Evolutionary conservation across 2,329 filamentous ascomycete species (phyloP), one percentile per base, ranked within the genome.

Genomic region (Fusarium neocosmosporiellum): DNA sequence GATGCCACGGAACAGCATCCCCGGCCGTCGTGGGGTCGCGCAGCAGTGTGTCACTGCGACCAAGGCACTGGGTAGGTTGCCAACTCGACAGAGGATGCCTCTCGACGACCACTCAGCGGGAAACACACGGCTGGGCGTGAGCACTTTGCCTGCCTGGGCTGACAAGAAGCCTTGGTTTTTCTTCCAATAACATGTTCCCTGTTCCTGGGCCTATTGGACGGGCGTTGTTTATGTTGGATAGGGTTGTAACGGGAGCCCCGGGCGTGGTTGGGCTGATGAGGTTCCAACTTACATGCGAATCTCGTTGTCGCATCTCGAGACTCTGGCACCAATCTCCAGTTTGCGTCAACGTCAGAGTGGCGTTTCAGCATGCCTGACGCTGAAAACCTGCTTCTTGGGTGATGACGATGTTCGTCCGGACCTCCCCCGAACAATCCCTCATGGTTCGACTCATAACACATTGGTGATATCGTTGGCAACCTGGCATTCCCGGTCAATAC

Each of bases 41-140:
- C 68, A 74, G 71, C 67, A 72, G 70, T 46, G 66, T 66, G 72
- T 75, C 70, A 71, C 70, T 69, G 69, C 57, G 65, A 71, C 70
- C 62, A 53, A 55, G 59, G 63, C 59, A 73, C 62, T 65, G 67
- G 66, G 62, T 65, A 65, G 66, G 62, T 53, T 59, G 67, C 39
- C 43, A 48, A 22, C 43, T 27, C 43, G 43, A 48, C 43, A 27
- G 43, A 48, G 43, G 22, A 48, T 46, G 43, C 22, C 31, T 48
- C 54, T 67, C 57, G 41, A 55, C 48, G 55, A 37, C 75, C 74
- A 77, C 27, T 77, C 41, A 75, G 66, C 58, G 63, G 58, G 65
- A 68, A 77, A 77, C 75, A 77, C 74, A 77, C 75, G 75, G 64
- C 75, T 68, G 58, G 22, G 57, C 48, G 41, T 74, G 70, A 68